phyloP scores from a whole-genome alignment of 257 asterid species.

The Solanum neorickii region DNA sequence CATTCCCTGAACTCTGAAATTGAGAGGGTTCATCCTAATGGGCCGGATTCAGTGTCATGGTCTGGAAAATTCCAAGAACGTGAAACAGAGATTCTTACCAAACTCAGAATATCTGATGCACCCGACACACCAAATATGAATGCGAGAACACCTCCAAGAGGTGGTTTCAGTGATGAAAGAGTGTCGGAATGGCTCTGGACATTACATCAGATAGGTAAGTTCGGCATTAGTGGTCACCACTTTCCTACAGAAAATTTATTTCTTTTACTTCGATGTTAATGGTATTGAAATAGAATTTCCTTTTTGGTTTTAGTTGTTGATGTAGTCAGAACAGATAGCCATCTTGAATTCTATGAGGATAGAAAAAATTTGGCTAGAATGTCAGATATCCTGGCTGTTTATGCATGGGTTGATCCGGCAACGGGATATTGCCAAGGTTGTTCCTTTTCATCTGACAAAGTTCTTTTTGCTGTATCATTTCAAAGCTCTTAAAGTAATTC shows the following conservation, averaged over 20 bases:
- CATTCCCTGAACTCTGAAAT: slow-evolving; percentile 29
- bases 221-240: not conserved
- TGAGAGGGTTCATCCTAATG: slow-evolving; percentile 24
- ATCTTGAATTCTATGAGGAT: slow-evolving; percentile 90
- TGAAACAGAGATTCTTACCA: slow-evolving; percentile 32
- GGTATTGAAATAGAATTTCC: not conserved
- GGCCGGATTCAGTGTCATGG: slow-evolving; percentile 27
- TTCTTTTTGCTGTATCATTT: not conserved
- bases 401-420: slow-evolving; percentile 96
- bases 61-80: slow-evolving; percentile 23
- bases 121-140: slow-evolving; percentile 37
- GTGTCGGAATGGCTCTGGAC: slow-evolving; percentile 99
- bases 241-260: not conserved
- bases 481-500: not conserved
- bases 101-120: slow-evolving; percentile 54
- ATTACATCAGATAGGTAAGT: slow-evolving; percentile 78
- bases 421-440: slow-evolving; percentile 99
- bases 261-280: not conserved
- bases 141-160: slow-evolving; percentile 41
- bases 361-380: slow-evolving; percentile 86
- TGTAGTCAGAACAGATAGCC: slow-evolving; percentile 95
- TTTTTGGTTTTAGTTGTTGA: slow-evolving; percentile 59
- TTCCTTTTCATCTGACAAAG: slow-evolving; percentile 1
- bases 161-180: slow-evolving; percentile 50
- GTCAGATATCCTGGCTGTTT: slow-evolving; percentile 98